These are phyloP conservation scores for Candida sojae DNA, from an alignment of 1,139 yeast species.

Conservation along the genomic window DNA sequence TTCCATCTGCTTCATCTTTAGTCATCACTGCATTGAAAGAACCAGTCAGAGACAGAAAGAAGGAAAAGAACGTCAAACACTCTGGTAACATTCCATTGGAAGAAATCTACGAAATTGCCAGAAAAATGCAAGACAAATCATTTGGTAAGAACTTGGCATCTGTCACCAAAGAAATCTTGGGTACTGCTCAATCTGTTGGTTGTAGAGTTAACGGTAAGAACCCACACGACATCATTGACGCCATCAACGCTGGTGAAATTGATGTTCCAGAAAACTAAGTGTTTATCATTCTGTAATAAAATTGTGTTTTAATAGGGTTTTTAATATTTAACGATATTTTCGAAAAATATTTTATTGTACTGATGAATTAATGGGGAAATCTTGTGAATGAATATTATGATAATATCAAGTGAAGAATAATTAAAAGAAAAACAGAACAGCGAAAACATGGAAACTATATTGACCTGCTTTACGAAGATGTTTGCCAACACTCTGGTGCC, in stretches of 20 bases:
- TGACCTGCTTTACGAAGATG: conserved; percentile 24
- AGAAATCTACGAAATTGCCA: conserved; percentile 96
- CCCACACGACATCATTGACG: conserved; percentile 98
- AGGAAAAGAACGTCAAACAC: conserved; percentile 99
- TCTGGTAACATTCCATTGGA: conserved; percentile 98
- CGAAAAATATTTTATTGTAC: conserved; percentile 4
- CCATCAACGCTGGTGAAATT: conserved; percentile 96
- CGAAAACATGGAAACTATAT: background rate
- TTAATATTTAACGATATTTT: conserved; percentile 16
- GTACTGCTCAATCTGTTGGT: conserved; percentile 99
- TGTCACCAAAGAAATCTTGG: conserved; percentile 97
- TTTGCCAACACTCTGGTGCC: conserved; percentile 98
- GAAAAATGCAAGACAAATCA: conserved; percentile 96
- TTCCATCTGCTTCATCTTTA: conserved; percentile 98
- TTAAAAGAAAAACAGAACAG: background rate
- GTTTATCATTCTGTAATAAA: conserved; percentile 11
- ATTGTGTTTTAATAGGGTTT: conserved; percentile 20
- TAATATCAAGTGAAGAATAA: background rate
- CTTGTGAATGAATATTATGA: background rate
- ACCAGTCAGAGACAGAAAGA: conserved; percentile 99
- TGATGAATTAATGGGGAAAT: background rate
- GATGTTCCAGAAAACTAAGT: conserved; percentile 89
- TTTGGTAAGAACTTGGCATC: conserved; percentile 98
- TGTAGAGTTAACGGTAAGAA: conserved; percentile 99
- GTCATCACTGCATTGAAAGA: conserved; percentile 99